Base-by-base conservation (phyloP, 495 filamentous ascomycete genomes). In the Neurospora cerealis region DNA sequence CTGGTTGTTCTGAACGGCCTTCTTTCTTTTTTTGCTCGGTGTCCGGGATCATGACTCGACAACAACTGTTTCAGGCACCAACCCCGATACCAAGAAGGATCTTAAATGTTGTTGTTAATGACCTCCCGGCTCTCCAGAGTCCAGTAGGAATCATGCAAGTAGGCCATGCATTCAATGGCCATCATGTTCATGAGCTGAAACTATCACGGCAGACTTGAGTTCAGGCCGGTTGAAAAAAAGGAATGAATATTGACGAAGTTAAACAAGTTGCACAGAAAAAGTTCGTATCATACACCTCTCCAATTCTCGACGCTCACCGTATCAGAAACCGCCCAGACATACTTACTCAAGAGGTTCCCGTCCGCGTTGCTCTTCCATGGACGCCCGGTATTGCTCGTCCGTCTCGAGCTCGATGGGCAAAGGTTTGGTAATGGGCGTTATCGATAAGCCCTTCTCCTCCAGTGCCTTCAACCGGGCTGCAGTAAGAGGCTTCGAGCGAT, bases 391-490 rank as follows among this genome's bases (percentile, higher is more conserved):
- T 44, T 88, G 85, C 38, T 86, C 81, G 46, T 81, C 78, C 60
- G 78, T 82, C 81, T 87, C 84, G 15, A 80, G 71, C 10, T 83
- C 79, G 69, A 89, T 82, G 32, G 79, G 75, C 10, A 86, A 81
- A 9, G 86, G 88, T 15, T 78, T 72, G 0, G 88, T 89, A n/a
- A 89, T 81, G 2, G 88, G 87, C 5, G 82, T 81, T 21, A 90
- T 79, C 0, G 83, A 78, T 5, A 85, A 79, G 0, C 84, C 85
- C 21, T 81, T 75, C 46, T 85, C 80, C 74, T 89, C 85, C 70
- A 88, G 78, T 73, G 84, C 77, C 70, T 84, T 84, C 72, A 92
- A 73, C 9, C 87, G 80, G 73, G 81, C 77, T 24, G 79, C 81
- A 3, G 90, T 91, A 7, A 78, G 75, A 3, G 85, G 78, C 24